Conservation (phyloP, 2,329 filamentous ascomycete species). For the Sphaceloma murrayae region DNA sequence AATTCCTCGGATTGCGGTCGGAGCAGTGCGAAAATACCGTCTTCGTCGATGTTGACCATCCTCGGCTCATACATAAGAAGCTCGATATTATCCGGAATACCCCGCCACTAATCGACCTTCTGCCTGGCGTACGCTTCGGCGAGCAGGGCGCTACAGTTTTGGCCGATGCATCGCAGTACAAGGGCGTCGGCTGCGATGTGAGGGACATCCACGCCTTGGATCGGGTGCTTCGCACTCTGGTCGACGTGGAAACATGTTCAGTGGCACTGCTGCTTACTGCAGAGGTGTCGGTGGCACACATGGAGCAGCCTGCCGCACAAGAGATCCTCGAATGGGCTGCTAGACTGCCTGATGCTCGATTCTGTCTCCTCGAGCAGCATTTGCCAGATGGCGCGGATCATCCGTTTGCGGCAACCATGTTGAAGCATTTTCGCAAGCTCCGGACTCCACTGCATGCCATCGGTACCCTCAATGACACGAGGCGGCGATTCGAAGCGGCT, state of each 20-base stretch:
- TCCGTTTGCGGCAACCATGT: slow-evolving; percentile 80
- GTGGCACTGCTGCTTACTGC: slow-evolving; percentile 63
- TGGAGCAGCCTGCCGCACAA: slow-evolving; percentile 66
- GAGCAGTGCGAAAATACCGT: slow-evolving; percentile 47
- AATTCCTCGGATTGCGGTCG: slow-evolving; percentile 61
- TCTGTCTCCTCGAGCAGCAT: slow-evolving; percentile 80
- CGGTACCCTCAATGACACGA: slow-evolving; percentile 53
- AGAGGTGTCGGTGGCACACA: slow-evolving; percentile 86
- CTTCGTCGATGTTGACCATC: slow-evolving; percentile 83
- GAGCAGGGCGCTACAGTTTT: slow-evolving; percentile 39
- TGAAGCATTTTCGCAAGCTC: slow-evolving; percentile 71
- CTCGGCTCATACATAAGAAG: slow-evolving; percentile 68
- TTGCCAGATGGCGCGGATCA: slow-evolving; percentile 67
- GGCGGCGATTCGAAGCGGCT: slow-evolving; percentile 54
- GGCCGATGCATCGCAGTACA: slow-evolving; percentile 59
- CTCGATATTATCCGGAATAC: slow-evolving; percentile 56
- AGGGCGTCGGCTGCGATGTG: slow-evolving; percentile 73
- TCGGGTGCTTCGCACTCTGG: slow-evolving; percentile 46
- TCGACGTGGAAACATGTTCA: slow-evolving; percentile 49
- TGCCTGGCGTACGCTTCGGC: slow-evolving; percentile 30
- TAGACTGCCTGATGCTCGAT: slow-evolving; percentile 59
- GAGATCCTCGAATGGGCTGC: slow-evolving; percentile 70
- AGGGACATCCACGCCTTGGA: slow-evolving; percentile 55
- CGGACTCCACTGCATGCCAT: slow-evolving; percentile 70
- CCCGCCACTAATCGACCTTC: slow-evolving; percentile 46